These are phyloP conservation scores for Botryotinia convoluta DNA, from an alignment of 2,329 filamentous ascomycete species.

Conservation along the genomic window DNA sequence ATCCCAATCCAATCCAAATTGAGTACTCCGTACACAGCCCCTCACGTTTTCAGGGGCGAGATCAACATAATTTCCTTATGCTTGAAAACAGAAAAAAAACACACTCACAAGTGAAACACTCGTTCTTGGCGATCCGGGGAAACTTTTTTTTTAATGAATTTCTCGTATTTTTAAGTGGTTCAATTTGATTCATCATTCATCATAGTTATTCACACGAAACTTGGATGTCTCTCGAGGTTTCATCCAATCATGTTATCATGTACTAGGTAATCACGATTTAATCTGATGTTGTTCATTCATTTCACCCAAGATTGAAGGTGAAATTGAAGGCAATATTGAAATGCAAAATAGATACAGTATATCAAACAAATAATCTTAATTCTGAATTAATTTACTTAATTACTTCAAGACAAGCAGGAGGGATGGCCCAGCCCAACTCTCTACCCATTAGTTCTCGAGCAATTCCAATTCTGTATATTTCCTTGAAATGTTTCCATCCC, in stretches of 20 bases:
- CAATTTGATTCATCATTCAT: not conserved
- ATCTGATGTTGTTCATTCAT: not conserved
- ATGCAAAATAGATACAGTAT: not conserved
- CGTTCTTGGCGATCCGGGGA: not conserved
- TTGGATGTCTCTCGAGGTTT: not conserved
- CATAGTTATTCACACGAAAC: not conserved
- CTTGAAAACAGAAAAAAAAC: not conserved
- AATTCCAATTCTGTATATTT: not conserved
- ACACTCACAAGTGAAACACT: not conserved
- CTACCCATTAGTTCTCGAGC: not conserved
- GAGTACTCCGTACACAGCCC: not conserved
- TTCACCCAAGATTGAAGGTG: not conserved
- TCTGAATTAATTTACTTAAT: conserved; percentile 3
- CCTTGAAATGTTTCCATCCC: conserved; percentile 10
- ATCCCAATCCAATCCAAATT: not conserved
- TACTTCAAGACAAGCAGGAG: conserved; percentile 6
- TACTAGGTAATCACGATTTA: not conserved
- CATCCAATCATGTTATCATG: not conserved
- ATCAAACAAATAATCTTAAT: conserved; percentile 8
- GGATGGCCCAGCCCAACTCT: conserved; percentile 1
- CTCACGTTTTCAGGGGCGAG: not conserved
- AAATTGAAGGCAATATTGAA: not conserved
- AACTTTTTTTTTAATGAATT: not conserved
- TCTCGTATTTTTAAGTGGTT: not conserved
- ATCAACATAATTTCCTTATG: not conserved